Evolutionary conservation across 495 filamentous ascomycete genomes (phyloP).

Genomic region (Aspergillus ellipticus): DNA sequence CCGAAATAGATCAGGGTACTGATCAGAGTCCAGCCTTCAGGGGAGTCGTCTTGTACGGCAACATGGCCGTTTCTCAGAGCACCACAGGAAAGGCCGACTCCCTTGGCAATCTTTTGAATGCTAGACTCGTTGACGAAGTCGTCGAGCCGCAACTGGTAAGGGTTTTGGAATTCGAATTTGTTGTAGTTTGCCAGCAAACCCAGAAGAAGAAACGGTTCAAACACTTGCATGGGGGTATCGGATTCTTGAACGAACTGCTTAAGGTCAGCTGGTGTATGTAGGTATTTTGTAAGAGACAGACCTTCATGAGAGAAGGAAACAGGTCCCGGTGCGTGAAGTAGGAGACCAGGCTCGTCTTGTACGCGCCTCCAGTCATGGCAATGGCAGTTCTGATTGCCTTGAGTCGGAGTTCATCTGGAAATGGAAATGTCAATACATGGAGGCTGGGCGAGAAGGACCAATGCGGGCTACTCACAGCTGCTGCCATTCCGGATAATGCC

Average conservation of each 20-base stretch:
- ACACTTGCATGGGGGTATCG: constrained; percentile 55
- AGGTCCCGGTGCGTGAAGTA: constrained; percentile 95
- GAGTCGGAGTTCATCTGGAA: constrained; percentile 63
- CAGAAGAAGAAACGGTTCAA: constrained; percentile 76
- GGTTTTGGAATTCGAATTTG: constrained; percentile 98
- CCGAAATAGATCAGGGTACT: constrained; percentile 82
- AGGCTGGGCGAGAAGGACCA: not conserved
- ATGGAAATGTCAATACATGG: constrained; percentile 1
- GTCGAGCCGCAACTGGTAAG: constrained; percentile 89
- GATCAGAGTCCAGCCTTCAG: constrained; percentile 82
- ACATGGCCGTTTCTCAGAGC: constrained; percentile 70
- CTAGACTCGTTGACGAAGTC: constrained; percentile 93
- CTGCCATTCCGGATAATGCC: constrained; percentile 73
- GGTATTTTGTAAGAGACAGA: constrained; percentile 30
- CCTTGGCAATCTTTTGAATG: constrained; percentile 76
- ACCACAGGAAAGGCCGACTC: constrained; percentile 67
- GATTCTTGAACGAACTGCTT: constrained; percentile 80
- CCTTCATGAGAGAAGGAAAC: constrained; percentile 94
- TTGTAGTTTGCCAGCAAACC: constrained; percentile 97
- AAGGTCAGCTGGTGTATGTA: not conserved
- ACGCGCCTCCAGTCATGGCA: constrained; percentile 84
- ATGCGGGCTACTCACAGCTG: constrained; percentile 52
- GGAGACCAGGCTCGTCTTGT: constrained; percentile 86
- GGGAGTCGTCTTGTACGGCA: constrained; percentile 85
- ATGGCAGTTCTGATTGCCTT: constrained; percentile 80